Conservation (phyloP, 495 filamentous ascomycete genomes). For the Penicilliopsis zonata region DNA sequence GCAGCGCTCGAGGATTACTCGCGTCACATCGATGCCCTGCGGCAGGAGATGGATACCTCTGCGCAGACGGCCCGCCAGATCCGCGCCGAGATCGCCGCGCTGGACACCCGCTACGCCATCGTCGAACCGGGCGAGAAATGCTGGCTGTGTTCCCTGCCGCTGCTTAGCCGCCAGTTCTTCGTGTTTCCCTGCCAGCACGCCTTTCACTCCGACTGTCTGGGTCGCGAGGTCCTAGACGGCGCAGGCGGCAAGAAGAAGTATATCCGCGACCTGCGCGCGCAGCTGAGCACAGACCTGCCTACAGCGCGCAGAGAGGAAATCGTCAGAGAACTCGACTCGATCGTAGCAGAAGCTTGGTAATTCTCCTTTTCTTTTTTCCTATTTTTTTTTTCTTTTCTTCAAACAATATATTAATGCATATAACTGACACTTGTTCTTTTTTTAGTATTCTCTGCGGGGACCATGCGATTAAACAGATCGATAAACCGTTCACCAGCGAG, state of each 20-base stretch:
- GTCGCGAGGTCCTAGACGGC: slow-evolving; percentile 64
- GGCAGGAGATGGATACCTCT: slow-evolving; percentile 91
- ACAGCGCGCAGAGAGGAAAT: slow-evolving; percentile 62
- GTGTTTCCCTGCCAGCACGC: slow-evolving; percentile 98
- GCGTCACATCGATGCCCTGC: slow-evolving; percentile 77
- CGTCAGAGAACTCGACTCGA: slow-evolving; percentile 74
- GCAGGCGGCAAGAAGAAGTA: slow-evolving; percentile 62
- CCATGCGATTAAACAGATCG: slow-evolving; percentile 82
- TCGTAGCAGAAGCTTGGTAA: slow-evolving; percentile 74
- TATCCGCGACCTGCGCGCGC: slow-evolving; percentile 74
- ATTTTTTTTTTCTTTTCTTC: slow-evolving; percentile 1
- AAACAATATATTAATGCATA: too few relatives aligned
- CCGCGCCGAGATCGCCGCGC: slow-evolving; percentile 66
- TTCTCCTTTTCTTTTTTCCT: slow-evolving; percentile 14
- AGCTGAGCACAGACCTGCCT: slow-evolving; percentile 60
- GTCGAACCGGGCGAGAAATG: slow-evolving; percentile 95
- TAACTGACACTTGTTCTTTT: slow-evolving; percentile 8
- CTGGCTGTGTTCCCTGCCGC: slow-evolving; percentile 71
- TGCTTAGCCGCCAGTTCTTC: slow-evolving; percentile 86
- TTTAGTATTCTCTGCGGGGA: slow-evolving; percentile 73
- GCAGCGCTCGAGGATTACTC: slow-evolving; percentile 83
- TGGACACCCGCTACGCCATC: slow-evolving; percentile 86
- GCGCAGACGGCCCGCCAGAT: slow-evolving; percentile 81
- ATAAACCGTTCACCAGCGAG: slow-evolving; percentile 83
- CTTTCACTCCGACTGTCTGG: slow-evolving; percentile 90